These are phyloP conservation scores for Hypericum androsaemum DNA, from an alignment of 345 rosid species.

Conservation along the genomic window DNA sequence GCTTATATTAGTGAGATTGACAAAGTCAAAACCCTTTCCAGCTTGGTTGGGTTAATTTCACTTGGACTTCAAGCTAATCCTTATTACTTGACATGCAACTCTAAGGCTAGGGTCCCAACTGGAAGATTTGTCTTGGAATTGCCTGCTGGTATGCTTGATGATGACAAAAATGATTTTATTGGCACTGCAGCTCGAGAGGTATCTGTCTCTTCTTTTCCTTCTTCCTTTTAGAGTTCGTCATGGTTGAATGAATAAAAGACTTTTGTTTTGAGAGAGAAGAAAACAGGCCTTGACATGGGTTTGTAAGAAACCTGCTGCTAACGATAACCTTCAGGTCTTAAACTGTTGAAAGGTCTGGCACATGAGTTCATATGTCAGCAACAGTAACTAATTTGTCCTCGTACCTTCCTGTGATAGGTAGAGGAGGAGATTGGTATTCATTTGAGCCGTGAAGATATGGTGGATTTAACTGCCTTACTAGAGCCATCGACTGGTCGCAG, in stretches of 20 bases:
- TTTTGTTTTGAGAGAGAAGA: no score
- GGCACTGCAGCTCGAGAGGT: slow-evolving; percentile 97
- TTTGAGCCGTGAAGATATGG: slow-evolving; percentile 56
- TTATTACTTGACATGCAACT: slow-evolving; percentile 12
- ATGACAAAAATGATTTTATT: slow-evolving; percentile 69
- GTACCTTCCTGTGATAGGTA: slow-evolving; percentile 32
- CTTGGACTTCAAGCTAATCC: slow-evolving; percentile 1
- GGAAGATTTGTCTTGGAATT: slow-evolving; percentile 70
- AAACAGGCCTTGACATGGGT: no score
- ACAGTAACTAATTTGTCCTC: not conserved
- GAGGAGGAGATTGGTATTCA: slow-evolving; percentile 84
- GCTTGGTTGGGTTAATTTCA: not conserved
- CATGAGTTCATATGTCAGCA: not conserved
- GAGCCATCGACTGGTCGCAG: slow-evolving; percentile 58
- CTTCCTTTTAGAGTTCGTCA: not conserved
- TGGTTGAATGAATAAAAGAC: not conserved
- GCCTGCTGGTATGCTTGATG: slow-evolving; percentile 97
- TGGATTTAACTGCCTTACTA: slow-evolving; percentile 81
- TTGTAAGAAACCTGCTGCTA: not conserved
- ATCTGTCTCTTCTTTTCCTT: slow-evolving; percentile 3
- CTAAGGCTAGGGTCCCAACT: slow-evolving; percentile 76
- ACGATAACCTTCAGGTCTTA: not conserved
- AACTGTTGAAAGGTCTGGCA: not conserved
- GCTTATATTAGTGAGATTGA: no score
- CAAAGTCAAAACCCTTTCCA: no score